A percentile compares a stretch with the other conserved stretches of the same genome.
These are phyloP conservation scores for Quercus parvula DNA, from an alignment of 306 rosid genomes.

Conservation along the genomic window DNA sequence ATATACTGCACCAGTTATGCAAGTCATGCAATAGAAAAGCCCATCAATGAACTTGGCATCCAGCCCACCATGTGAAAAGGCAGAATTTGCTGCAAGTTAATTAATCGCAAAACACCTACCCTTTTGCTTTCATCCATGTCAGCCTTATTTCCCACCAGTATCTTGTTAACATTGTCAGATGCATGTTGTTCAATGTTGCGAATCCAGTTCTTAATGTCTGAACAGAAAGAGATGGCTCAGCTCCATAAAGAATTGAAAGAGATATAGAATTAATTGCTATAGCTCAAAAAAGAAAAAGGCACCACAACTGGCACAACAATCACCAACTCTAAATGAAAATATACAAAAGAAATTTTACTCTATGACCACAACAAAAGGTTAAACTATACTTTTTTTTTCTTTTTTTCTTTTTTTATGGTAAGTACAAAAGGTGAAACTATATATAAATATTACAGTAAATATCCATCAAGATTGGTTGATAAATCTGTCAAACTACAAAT, in stretches of 20 bases:
- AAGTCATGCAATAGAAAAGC: background rate
- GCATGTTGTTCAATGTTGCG: constrained; percentile 88
- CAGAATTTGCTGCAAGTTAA: constrained; percentile 13
- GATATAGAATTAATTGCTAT: background rate
- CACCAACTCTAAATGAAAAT: background rate
- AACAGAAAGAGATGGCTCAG: constrained; percentile 13
- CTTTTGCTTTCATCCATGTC: constrained; percentile 88
- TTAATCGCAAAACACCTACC: constrained; percentile 34
- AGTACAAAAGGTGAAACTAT: background rate
- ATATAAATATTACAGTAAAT: background rate
- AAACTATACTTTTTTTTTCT: background rate
- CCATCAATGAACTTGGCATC: background rate
- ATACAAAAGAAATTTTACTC: too few species aligned
- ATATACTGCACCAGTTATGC: background rate
- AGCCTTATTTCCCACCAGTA: constrained; percentile 84
- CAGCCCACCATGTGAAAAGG: constrained; percentile 2
- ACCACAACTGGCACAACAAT: background rate
- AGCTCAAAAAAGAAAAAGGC: background rate
- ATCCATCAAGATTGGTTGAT: background rate
- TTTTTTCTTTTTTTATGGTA: too few species aligned
- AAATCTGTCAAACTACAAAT: background rate
- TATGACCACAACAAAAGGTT: background rate
- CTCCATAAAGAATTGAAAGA: constrained; percentile 16
- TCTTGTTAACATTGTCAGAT: constrained; percentile 76
- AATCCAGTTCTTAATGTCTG: constrained; percentile 88